Evolutionary conservation across 2,329 filamentous ascomycete genomes (phyloP), one percentile per base, ranked within the genome.

Genomic region (Sporothrix phasma): DNA sequence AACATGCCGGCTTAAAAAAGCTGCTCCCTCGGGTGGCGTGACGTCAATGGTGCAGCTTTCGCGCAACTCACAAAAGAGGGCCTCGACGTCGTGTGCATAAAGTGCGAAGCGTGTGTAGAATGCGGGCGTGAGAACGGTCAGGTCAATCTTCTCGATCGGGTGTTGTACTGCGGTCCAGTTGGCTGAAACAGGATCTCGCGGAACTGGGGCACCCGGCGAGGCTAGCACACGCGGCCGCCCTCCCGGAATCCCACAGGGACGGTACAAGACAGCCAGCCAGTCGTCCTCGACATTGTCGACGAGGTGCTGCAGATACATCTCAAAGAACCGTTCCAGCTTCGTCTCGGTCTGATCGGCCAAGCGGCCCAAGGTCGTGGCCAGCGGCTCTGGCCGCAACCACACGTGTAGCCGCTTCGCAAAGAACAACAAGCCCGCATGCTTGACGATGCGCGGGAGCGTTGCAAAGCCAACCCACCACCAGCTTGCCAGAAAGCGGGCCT

Each of bases 401-500:
- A 89, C 83, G 65, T 85, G 81, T 31, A 90, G 77, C 41, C 78
- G 79, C 39, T 77, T 77, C 29, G 73, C 72, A 71, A 85, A 84
- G 71, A 83, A 86, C 5, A 90, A 76, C 15, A 73, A 75, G 2
- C 71, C 76, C 1, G 86, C 87, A 73, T 90, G 80, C 63, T 79
- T 81, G 22, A 86, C 71, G 54, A 89, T 89, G 29, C 87, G 79
- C 1, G 86, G 86, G 67, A 87, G 84, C 0, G 86, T 89, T 26
- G 82, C 75, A 31, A 89, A 78, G 1, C 84, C 85, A 10, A 88
- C 81, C 86, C 85, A 88, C 78, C 82, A 86, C 86, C 87, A 90
- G 1, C 72, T 70, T 2, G 72, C 64, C 3, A 88, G 67, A 66
- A 88, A 85, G 3, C 49, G 68, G 0, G 75, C 22, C 64, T 78